These are phyloP conservation scores for Ogataea paraovalis DNA, from an alignment of 805 yeast species.

Conservation along the genomic window DNA sequence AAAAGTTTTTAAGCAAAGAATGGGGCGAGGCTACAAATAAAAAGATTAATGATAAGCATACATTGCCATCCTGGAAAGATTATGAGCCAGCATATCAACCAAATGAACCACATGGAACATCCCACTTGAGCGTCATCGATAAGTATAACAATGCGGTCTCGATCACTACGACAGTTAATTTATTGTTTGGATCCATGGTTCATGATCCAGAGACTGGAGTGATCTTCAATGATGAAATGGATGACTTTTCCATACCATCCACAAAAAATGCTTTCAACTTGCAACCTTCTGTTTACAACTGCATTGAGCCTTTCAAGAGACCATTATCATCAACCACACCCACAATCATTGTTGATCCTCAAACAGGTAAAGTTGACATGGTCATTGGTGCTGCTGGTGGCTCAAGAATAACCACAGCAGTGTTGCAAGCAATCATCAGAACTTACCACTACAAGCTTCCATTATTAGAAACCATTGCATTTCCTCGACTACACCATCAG, in stretches of 20 bases:
- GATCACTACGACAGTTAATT: conserved; percentile 84
- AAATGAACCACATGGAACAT: conserved; percentile 84
- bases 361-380: conserved; percentile 49
- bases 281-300: conserved; percentile 77
- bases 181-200: conserved; percentile 77
- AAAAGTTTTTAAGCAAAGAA: conserved; percentile 41
- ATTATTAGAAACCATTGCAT: conserved; percentile 65
- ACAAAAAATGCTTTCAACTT: conserved; percentile 73
- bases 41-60: conserved; percentile 52
- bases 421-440: conserved; percentile 76
- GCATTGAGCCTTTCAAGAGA: conserved; percentile 67
- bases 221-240: conserved; percentile 87
- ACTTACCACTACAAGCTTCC: conserved; percentile 54
- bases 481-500: conserved; percentile 88
- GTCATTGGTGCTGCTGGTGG: conserved; percentile 96
- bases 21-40: conserved; percentile 55
- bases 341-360: conserved; percentile 49
- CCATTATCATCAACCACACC: conserved; percentile 87
- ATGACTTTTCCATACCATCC: conserved; percentile 79
- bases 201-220: conserved; percentile 82
- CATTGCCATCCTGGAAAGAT: conserved; percentile 61
- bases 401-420: conserved; percentile 75
- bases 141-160: conserved; percentile 70
- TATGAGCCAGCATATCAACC: conserved; percentile 78
- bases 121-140: conserved; percentile 83